Conservation (phyloP, 805 yeast species). For the Candida quercuum region DNA sequence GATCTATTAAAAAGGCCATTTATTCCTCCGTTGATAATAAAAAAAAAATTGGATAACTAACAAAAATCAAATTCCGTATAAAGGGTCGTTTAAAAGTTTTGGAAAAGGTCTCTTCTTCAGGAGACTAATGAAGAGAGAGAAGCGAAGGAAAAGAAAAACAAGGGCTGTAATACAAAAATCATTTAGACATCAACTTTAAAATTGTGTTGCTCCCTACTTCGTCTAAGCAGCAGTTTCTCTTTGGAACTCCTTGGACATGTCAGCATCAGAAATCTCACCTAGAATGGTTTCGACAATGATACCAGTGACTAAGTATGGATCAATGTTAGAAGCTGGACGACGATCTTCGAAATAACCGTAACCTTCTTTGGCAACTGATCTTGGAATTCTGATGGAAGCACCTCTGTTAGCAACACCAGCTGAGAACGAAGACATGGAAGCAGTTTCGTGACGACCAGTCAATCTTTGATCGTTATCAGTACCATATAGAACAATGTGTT, state of each 20-base stretch:
- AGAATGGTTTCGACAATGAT: conserved; percentile 95
- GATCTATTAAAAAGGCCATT: no score
- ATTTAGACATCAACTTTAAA: no score
- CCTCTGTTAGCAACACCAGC: conserved; percentile 99
- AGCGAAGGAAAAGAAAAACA: background rate
- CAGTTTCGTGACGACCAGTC: conserved; percentile 98
- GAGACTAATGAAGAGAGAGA: background rate
- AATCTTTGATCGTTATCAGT: conserved; percentile 91
- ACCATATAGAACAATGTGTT: conserved; percentile 94
- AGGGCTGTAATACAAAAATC: no score
- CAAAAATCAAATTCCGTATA: no score
- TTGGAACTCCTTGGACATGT: conserved; percentile 85
- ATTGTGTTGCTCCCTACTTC: no score
- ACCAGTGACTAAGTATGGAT: conserved; percentile 98
- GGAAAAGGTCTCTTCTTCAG: no score
- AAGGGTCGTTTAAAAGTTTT: no score
- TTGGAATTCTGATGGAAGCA: conserved; percentile 97
- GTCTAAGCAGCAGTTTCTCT: conserved; percentile 49
- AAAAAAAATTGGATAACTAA: no score
- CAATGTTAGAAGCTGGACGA: conserved; percentile 99
- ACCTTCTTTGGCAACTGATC: conserved; percentile 97
- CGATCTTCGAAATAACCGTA: conserved; percentile 99
- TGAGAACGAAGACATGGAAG: conserved; percentile 84
- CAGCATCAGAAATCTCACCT: conserved; percentile 92
- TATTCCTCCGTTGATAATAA: no score